Percentiles rank a stretch among this genome's conserved stretches.
Evolutionary conservation across 75 land plant genomes (phyloP).

Genomic region (Azolla pinnata): DNA sequence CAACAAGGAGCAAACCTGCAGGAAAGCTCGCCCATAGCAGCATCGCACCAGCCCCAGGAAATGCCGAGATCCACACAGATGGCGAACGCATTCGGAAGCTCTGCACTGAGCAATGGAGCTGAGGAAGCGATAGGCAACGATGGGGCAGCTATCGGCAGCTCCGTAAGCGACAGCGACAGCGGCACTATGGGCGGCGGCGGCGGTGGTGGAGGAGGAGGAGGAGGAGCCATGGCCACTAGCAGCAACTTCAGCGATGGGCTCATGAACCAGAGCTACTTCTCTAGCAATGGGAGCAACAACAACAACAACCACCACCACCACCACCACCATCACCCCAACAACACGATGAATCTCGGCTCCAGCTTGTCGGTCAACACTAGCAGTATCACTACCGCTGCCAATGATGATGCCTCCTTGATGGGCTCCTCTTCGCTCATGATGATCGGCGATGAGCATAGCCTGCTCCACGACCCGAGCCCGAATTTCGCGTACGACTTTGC

Average conservation of each 20-base stretch:
- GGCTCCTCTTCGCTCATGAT: slow-evolving; percentile 9
- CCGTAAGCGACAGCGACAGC: slow-evolving; percentile 11
- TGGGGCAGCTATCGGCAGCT: slow-evolving; percentile 1
- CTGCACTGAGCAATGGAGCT: neutral
- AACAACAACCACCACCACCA: too few relatives aligned
- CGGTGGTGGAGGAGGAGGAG: too few relatives aligned
- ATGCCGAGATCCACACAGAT: too few relatives aligned
- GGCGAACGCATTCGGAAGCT: slow-evolving; percentile 9
- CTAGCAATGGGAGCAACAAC: slow-evolving; percentile 10
- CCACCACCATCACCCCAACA: too few relatives aligned
- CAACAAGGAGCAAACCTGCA: too few relatives aligned
- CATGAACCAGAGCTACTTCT: slow-evolving; percentile 7
- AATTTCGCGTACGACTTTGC: slow-evolving; percentile 17
- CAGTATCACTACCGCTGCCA: too few relatives aligned
- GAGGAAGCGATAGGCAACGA: slow-evolving; percentile 11
- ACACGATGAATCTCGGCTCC: slow-evolving; percentile 6
- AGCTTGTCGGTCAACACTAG: slow-evolving; percentile 7
- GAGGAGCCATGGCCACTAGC: too few relatives aligned
- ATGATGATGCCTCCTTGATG: slow-evolving; percentile 10
- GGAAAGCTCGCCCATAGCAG: too few relatives aligned
- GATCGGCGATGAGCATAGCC: slow-evolving; percentile 15
- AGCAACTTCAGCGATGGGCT: slow-evolving; percentile 10
- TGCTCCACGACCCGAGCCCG: slow-evolving; percentile 10
- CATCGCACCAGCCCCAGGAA: too few relatives aligned
- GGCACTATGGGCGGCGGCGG: slow-evolving; percentile 3